phyloP scores from a whole-genome alignment of 2,329 filamentous ascomycete species.

The Aspergillus pseudoglaucus region DNA sequence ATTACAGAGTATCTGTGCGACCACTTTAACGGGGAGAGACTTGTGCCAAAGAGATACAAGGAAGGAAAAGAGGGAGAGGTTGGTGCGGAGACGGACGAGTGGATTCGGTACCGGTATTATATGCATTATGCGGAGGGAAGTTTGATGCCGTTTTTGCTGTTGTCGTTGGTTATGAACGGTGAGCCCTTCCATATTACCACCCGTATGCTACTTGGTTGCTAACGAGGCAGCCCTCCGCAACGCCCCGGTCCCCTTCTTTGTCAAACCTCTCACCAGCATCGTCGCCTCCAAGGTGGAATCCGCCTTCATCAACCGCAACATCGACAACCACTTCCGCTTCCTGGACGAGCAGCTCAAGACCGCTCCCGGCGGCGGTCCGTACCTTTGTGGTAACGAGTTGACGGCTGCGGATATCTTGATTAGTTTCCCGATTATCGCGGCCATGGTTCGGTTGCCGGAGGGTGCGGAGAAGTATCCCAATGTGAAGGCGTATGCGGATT shows the following conservation, averaged over 20 bases:
- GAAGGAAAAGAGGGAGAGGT: slow-evolving; percentile 49
- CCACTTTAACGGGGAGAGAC: slow-evolving; percentile 45
- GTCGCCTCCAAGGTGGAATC: slow-evolving; percentile 45
- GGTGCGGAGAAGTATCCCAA: slow-evolving; percentile 32
- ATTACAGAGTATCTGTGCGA: slow-evolving; percentile 80
- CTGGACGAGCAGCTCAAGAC: slow-evolving; percentile 40
- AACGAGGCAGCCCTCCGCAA: slow-evolving; percentile 37
- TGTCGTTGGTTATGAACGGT: slow-evolving; percentile 57
- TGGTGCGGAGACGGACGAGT: slow-evolving; percentile 54
- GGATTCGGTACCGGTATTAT: slow-evolving; percentile 58
- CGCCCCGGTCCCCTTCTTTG: slow-evolving; percentile 60
- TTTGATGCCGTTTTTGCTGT: slow-evolving; percentile 65
- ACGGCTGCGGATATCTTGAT: slow-evolving; percentile 44
- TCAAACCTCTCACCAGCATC: slow-evolving; percentile 55
- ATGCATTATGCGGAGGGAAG: slow-evolving; percentile 84
- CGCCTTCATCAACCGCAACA: slow-evolving; percentile 34
- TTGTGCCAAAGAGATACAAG: slow-evolving; percentile 47
- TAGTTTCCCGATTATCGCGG: slow-evolving; percentile 40
- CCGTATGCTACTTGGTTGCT: background rate
- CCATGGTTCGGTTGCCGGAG: slow-evolving; percentile 23
- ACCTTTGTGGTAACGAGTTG: slow-evolving; percentile 38
- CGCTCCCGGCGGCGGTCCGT: slow-evolving; percentile 33
- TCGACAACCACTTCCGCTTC: slow-evolving; percentile 38
- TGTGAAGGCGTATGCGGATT: slow-evolving; percentile 31
- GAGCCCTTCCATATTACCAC: slow-evolving; percentile 20